phyloP scores from a whole-genome alignment of 352 stramenopile species.

The Vaucheria bursata region DNA sequence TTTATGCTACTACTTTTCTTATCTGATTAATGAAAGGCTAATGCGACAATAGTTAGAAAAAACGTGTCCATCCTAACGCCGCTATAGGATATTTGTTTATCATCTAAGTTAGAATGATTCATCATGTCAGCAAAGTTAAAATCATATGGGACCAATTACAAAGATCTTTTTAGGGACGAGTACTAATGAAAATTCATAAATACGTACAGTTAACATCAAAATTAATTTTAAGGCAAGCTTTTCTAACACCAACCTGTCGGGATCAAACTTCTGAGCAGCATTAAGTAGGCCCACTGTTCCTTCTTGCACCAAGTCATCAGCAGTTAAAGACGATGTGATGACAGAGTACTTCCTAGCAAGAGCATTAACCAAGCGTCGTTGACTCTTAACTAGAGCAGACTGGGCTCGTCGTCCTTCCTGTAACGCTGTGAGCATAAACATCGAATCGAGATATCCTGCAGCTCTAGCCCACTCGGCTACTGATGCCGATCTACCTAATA shows the following conservation, averaged over 20 bases:
- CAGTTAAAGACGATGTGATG: conserved; percentile 48
- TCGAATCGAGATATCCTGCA: conserved; percentile 23
- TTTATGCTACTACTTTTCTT: too few relatives aligned
- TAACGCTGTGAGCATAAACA: conserved; percentile 24
- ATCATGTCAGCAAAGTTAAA: too few relatives aligned
- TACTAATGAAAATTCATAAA: too few relatives aligned
- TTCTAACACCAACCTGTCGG: conserved; percentile 55
- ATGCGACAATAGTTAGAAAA: too few relatives aligned
- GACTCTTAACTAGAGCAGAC: conserved; percentile 16
- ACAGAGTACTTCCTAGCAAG: conserved; percentile 20
- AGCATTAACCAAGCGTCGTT: conserved; percentile 17
- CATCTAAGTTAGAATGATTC: too few relatives aligned
- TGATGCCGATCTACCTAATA: conserved; percentile 12
- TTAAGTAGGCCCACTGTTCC: conserved; percentile 62
- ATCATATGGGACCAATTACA: too few relatives aligned
- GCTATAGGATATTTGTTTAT: too few relatives aligned
- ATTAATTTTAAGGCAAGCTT: too few relatives aligned
- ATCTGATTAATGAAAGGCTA: too few relatives aligned
- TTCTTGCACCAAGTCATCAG: conserved; percentile 66
- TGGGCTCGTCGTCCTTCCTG: conserved; percentile 25
- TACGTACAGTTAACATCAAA: too few relatives aligned
- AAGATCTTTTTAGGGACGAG: too few relatives aligned
- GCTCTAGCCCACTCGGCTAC: conserved; percentile 39
- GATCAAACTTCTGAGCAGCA: conserved; percentile 69
- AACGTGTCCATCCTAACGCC: too few relatives aligned